Evolutionary conservation across 768 basidiomycete species (phyloP), one percentile per base, ranked within the genome.

Genomic region (Lactifluus volemus): DNA sequence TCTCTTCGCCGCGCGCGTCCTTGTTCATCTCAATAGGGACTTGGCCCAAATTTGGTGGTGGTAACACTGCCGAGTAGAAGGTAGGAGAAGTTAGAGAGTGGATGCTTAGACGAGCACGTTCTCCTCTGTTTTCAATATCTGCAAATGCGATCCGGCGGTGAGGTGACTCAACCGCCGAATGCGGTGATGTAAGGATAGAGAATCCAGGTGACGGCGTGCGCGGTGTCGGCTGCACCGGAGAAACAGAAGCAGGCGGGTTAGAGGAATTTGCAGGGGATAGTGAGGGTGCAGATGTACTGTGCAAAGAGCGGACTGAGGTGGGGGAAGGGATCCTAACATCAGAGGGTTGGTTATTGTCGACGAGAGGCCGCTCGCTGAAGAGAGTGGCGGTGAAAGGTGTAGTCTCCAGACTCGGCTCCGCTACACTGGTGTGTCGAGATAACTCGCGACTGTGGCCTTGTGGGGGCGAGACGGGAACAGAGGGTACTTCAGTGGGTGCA

Each of bases 171-270:
- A 53, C 55, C 34, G 68, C 69, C 10, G 77, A 78, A 67, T 75
- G 73, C 5, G 77, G 77, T 34, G 76, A 77, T 15, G 72, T 76
- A 8, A 76, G 61, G 19, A 71, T 63, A 14, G 72, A 71, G 14
- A 63, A 58, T 47, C 57, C 49, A 44, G 66, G 55, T 14, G 66
- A 64, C 10, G 65, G 66, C 21, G 56, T 52, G 34, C 53, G 61
- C 21, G 53, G 65, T 21, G 29, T 38, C 15, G 44, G 12, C 5
- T 36, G 45, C 30, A 1, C n/a, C 17, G 48, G 53, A 32, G 55
- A 59, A 49, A 54, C 0, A 14, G 67, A 61, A 25, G 55, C 52
- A 17, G 58, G 45, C 7, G 54, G 58, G 34, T 56, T 49, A n/a
- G 66, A 54, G 4, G 64, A 53, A 36, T 39, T 41, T 38, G 58